A percentile compares a stretch with the other conserved stretches of the same genome.
phyloP scores from a whole-genome alignment of 768 basidiomycete genomes.

The Suillus variegatus region DNA sequence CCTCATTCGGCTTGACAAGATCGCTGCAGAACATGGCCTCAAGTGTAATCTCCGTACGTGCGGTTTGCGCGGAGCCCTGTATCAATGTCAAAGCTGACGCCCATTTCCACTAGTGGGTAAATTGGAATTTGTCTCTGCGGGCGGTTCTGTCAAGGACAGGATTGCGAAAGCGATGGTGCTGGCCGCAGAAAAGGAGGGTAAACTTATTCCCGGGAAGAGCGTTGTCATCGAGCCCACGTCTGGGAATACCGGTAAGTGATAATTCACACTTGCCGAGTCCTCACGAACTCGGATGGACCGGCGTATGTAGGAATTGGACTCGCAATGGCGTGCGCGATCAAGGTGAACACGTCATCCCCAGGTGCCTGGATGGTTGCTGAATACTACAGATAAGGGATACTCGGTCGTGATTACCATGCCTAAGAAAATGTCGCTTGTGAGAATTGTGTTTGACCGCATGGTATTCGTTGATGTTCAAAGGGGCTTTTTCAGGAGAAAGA shows the following conservation, averaged over 20 bases:
- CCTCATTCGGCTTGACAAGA: constrained; percentile 80
- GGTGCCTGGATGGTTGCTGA: constrained; percentile 48
- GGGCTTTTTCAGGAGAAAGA: constrained; percentile 78
- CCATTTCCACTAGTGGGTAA: constrained; percentile 69
- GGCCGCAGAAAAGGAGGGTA: constrained; percentile 87
- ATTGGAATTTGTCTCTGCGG: constrained; percentile 86
- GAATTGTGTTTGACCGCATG: constrained; percentile 18
- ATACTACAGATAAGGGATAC: constrained; percentile 90
- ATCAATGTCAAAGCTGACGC: neutral
- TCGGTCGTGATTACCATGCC: constrained; percentile 88
- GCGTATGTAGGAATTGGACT: constrained; percentile 76
- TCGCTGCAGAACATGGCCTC: constrained; percentile 71
- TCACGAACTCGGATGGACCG: neutral
- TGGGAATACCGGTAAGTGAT: constrained; percentile 83
- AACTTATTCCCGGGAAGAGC: constrained; percentile 82
- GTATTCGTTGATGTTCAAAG: neutral
- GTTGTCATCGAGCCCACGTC: constrained; percentile 95
- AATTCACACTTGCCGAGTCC: neutral
- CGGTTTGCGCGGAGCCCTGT: neutral
- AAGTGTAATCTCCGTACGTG: constrained; percentile 87
- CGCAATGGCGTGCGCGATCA: constrained; percentile 91
- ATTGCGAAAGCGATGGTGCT: constrained; percentile 97
- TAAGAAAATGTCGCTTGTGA: constrained; percentile 88
- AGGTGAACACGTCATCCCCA: constrained; percentile 51
- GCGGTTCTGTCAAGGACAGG: constrained; percentile 94